Base-by-base conservation (phyloP, 768 basidiomycete genomes). In the Trametes coccinea region DNA sequence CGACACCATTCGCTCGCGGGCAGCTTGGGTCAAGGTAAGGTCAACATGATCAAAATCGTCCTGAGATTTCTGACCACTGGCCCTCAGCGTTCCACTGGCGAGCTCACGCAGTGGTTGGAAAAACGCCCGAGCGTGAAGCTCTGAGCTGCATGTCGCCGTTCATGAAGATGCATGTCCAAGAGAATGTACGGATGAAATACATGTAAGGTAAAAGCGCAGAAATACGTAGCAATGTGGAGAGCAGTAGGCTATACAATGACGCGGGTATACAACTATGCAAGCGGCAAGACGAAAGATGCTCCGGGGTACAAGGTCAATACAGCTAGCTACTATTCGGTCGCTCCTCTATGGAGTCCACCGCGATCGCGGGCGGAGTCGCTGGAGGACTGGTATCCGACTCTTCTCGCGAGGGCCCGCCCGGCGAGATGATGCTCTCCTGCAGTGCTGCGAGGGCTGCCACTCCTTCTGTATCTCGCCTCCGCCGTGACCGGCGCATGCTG, bases 1-100 rank as follows among this genome's bases (percentile, higher is more conserved):
- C 66, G 93, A 94, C 67, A 79, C 78, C 1, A 84, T 94, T 66
- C 78, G 79, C 5, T 81, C 88, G 1, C 82, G 82, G 45, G 76
- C 79, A 9, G 81, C 79, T 14, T 90, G 85, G 79, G 78, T 92
- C 41, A 77, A 86, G 77, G 88, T 88, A 66, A 61, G 77, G 13
- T 43, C 33, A 9, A n/a, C 13, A 22, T 22, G 2, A 14, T 1
- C 2, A 0, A 30, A 8, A 17, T 13, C 11, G 16, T 33, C 58
- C 29, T 53, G 7, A 3, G 4, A 52, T 60, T 33, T 30, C 22
- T 61, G 9, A 46, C 22, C 29, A 40, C 8, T 7, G 22, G 22
- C 62, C 33, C 17, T 17, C 67, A 88, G 84, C 83, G 86, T 33
- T 86, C 87, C 41, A 83, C 80, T 40, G 73, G 61, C 17, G 88